phyloP scores from a whole-genome alignment of 1,284 basidiomycete genomes.

The Macrocystidia cucumis region DNA sequence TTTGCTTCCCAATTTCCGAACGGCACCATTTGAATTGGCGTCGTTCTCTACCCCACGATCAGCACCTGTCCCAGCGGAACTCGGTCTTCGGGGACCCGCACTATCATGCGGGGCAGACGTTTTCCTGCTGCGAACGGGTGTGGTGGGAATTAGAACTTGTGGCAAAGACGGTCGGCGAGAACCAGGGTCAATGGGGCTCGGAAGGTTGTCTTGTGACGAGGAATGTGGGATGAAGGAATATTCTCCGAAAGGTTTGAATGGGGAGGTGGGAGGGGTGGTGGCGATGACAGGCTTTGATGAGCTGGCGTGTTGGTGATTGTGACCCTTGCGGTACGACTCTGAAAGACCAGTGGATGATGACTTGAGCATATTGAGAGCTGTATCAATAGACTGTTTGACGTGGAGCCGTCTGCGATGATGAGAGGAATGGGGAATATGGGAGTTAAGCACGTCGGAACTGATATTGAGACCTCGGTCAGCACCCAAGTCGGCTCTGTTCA shows the following conservation, averaged over 20 bases:
- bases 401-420: constrained; percentile 36
- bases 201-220: constrained; percentile 16
- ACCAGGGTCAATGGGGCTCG: constrained; percentile 21
- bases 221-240: constrained; percentile 24
- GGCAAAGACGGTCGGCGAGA: constrained; percentile 37
- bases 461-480: constrained; percentile 11
- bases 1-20: constrained; percentile 39
- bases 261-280: constrained; percentile 33
- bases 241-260: constrained; percentile 29
- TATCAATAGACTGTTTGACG: constrained; percentile 59
- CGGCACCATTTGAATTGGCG: constrained; percentile 22
- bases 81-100: constrained; percentile 36
- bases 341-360: constrained; percentile 25
- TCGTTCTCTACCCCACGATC: constrained; percentile 26
- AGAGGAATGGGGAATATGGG: constrained; percentile 13
- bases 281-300: constrained; percentile 15
- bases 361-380: constrained; percentile 49
- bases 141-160: constrained; percentile 23
- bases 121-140: constrained; percentile 19
- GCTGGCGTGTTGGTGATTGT: constrained; percentile 13
- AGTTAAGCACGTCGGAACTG: constrained; percentile 15
- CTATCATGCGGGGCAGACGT: constrained; percentile 16
- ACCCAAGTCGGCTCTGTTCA: constrained; percentile 11
- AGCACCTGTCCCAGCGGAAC: constrained; percentile 50
- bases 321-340: constrained; percentile 15